Evolutionary conservation across 495 filamentous ascomycete species (phyloP).

Genomic region (Chaetomium cochliodes): DNA sequence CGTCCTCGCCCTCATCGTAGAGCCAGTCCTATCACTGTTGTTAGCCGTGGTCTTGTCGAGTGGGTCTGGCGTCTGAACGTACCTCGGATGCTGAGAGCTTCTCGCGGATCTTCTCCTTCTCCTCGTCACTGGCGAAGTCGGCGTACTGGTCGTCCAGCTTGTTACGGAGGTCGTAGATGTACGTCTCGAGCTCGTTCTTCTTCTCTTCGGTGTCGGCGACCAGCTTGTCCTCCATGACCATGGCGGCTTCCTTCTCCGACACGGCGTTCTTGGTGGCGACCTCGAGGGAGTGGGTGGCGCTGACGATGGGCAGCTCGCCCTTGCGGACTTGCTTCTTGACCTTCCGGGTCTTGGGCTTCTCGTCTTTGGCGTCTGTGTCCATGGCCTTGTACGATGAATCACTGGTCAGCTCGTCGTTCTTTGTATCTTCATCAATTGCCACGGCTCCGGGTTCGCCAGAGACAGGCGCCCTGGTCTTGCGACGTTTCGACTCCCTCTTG

Average conservation of each 20-base stretch:
- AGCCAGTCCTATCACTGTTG: slow-evolving; percentile 77
- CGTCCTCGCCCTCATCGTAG: slow-evolving; percentile 95
- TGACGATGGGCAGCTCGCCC: slow-evolving; percentile 86
- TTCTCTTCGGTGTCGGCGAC: slow-evolving; percentile 98
- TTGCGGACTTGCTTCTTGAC: slow-evolving; percentile 99
- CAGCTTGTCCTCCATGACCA: slow-evolving; percentile 98
- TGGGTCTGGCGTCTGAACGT: slow-evolving; percentile 37
- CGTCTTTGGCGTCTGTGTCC: slow-evolving; percentile 77
- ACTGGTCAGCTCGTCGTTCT: slow-evolving; percentile 26
- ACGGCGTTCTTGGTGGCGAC: slow-evolving; percentile 59
- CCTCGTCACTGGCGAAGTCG: slow-evolving; percentile 84
- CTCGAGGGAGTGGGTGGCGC: slow-evolving; percentile 79
- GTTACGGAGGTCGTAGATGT: slow-evolving; percentile 92
- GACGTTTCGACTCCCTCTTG: slow-evolving; percentile 32
- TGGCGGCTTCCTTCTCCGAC: slow-evolving; percentile 77
- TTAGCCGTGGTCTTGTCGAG: not conserved
- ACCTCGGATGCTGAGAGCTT: slow-evolving; percentile 85
- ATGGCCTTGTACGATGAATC: slow-evolving; percentile 63
- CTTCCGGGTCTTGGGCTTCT: slow-evolving; percentile 92
- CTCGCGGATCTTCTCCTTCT: slow-evolving; percentile 78
- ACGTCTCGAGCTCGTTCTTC: slow-evolving; percentile 98
- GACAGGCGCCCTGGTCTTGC: slow-evolving; percentile 29
- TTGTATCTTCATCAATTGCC: slow-evolving; percentile 6
- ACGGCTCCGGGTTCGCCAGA: slow-evolving; percentile 19
- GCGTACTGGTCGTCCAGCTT: slow-evolving; percentile 90